Evolutionary conservation across 768 basidiomycete genomes (phyloP).

Genomic region (Termitomyces sp.): DNA sequence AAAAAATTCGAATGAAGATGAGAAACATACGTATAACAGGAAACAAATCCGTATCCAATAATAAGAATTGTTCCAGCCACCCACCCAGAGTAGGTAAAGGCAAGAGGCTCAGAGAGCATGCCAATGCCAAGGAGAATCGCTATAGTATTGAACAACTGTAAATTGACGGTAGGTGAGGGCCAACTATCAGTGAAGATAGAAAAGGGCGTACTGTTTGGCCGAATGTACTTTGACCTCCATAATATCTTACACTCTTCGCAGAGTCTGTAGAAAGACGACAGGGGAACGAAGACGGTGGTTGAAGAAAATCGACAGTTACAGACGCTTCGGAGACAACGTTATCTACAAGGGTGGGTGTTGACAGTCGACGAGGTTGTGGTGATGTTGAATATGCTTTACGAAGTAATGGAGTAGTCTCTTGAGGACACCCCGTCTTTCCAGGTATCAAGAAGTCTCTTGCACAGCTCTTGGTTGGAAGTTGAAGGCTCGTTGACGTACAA

Average conservation of each 20-base stretch:
- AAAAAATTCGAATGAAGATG: background rate
- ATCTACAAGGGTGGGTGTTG: background rate
- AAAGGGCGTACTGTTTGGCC: constrained; percentile 58
- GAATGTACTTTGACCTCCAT: constrained; percentile 62
- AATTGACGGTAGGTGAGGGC: constrained; percentile 4
- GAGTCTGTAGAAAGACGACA: constrained; percentile 32
- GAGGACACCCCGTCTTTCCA: constrained; percentile 9
- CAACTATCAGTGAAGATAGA: background rate
- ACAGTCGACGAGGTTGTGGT: constrained; percentile 11
- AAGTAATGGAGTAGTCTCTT: constrained; percentile 30
- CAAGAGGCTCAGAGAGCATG: constrained; percentile 85
- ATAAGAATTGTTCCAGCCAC: constrained; percentile 70
- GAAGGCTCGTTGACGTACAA: background rate
- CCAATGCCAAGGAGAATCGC: constrained; percentile 87
- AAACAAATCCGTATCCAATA: constrained; percentile 70
- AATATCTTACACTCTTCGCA: constrained; percentile 24
- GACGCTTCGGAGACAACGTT: background rate
- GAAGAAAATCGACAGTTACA: background rate
- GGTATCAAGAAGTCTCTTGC: background rate
- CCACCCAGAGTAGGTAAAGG: constrained; percentile 93
- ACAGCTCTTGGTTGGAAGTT: background rate
- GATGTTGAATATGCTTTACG: constrained; percentile 27
- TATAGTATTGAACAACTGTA: constrained; percentile 83
- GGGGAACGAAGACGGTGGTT: background rate
- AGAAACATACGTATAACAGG: constrained; percentile 81